Base-by-base conservation (phyloP, 129 eudicot species). In the Artemisia tridentata region DNA sequence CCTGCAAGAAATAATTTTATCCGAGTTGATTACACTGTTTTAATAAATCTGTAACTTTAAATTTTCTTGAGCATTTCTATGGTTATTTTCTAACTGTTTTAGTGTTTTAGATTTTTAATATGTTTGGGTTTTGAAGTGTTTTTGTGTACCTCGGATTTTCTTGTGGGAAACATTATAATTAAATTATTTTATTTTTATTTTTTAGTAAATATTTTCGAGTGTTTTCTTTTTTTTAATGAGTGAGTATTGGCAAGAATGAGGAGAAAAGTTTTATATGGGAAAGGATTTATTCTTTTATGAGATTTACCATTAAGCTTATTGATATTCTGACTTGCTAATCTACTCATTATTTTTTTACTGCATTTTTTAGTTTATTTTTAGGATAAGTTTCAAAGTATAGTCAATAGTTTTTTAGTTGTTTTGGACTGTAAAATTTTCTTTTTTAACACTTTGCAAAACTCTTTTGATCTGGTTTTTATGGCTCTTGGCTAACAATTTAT, bases 291-390 rank as follows among this genome's bases (percentile, higher is more conserved):
- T 63, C 63, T 54, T 69, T 72, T 25, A 56, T 80, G 87, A 83
- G n/a, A 20, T 58, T 61, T 8, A 75, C 70, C 75, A 78, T 55
- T 62, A 54, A 80, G 88, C 88, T 84, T 84, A 84, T 84, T 84
- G 88, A 84, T 84, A 84, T 84, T 70, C 86, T 84, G 88, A 84
- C 79, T 78, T 72, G 62, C 52, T 34, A 18, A 8, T 65, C 7
- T 9, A 19, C 41, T 34, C 41, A 56, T 25, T 13, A 11, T 8
- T 4, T 1, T 1, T 23, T 25, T 60, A 13, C 16, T 50, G 5
- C 7, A 50, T 12, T 50, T 48, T 3, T 15, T 49, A 7, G 15
- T 6, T 11, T 47, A 47, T 47, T 7, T 47, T 47, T 21, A 21
- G 23, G 23, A 21, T 21, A 21, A 21, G 29, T 25, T 23, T 23